Conservation (phyloP, 495 filamentous ascomycete species). For the Penicillium desertorum region DNA sequence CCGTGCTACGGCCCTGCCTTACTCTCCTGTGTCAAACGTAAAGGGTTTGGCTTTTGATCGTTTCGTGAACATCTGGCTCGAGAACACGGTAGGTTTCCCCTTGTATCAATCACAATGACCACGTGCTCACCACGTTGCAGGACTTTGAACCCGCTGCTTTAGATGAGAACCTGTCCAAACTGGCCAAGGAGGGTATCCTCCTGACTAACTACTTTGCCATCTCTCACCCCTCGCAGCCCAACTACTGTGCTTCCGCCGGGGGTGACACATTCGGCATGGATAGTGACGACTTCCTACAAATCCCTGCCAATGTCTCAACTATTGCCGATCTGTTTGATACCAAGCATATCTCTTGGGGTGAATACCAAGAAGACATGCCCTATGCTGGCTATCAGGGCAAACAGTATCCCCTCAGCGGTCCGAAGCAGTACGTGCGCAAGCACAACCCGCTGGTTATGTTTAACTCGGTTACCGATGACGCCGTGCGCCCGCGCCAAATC, state of each 20-base stretch:
- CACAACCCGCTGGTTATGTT: slow-evolving; percentile 67
- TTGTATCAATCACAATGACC: slow-evolving; percentile 19
- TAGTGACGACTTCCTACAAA: slow-evolving; percentile 57
- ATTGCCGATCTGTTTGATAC: slow-evolving; percentile 69
- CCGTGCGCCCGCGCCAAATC: slow-evolving; percentile 56
- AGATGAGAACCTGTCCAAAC: slow-evolving; percentile 54
- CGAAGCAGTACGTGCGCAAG: slow-evolving; percentile 74
- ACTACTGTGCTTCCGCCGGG: slow-evolving; percentile 62
- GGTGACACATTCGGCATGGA: slow-evolving; percentile 71
- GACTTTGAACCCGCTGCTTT: slow-evolving; percentile 53
- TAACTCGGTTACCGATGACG: slow-evolving; percentile 56
- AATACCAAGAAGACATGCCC: slow-evolving; percentile 69
- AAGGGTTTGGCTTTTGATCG: slow-evolving; percentile 65
- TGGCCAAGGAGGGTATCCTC: slow-evolving; percentile 62
- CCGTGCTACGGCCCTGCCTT: slow-evolving; percentile 34
- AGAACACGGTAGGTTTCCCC: slow-evolving; percentile 62
- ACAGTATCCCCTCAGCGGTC: slow-evolving; percentile 47
- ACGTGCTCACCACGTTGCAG: slow-evolving; percentile 31
- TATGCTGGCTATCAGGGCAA: slow-evolving; percentile 65
- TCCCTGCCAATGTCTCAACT: slow-evolving; percentile 63
- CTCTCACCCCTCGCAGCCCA: slow-evolving; percentile 70
- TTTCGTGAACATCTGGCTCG: slow-evolving; percentile 68
- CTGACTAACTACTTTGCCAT: slow-evolving; percentile 63
- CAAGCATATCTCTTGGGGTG: slow-evolving; percentile 64
- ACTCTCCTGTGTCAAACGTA: slow-evolving; percentile 59